A percentile compares a stretch with the other conserved stretches of the same genome.
phyloP scores from a whole-genome alignment of 2,329 filamentous ascomycete genomes.

The Colletotrichum abscissum region DNA sequence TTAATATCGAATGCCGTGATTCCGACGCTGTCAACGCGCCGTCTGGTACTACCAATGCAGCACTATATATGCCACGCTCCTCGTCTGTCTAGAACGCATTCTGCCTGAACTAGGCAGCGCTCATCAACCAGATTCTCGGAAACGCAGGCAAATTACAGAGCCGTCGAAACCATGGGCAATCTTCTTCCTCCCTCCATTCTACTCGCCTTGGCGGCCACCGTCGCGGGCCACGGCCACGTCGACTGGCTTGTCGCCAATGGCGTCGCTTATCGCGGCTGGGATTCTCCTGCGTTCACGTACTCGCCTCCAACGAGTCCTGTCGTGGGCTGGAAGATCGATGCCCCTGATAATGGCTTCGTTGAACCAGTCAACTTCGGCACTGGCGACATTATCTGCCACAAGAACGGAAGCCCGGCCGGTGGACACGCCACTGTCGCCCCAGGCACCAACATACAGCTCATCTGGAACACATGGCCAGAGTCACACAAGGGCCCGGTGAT shows the following conservation, averaged over 20 bases:
- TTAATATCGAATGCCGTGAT: conserved; percentile 2
- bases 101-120: conserved; percentile 26
- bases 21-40: neutral
- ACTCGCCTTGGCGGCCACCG: conserved; percentile 38
- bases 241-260: conserved; percentile 42
- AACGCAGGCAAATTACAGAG: neutral
- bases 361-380: conserved; percentile 53
- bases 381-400: conserved; percentile 60
- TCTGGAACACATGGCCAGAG: conserved; percentile 75
- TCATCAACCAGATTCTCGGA: conserved; percentile 13
- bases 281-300: conserved; percentile 49
- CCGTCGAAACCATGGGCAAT: conserved; percentile 13
- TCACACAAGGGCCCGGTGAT: conserved; percentile 72
- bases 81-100: conserved; percentile 1
- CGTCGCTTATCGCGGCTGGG: conserved; percentile 52
- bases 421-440: conserved; percentile 62
- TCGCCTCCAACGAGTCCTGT: conserved; percentile 39
- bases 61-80: conserved; percentile 27
- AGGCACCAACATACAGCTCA: conserved; percentile 67
- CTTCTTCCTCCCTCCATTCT: conserved; percentile 31
- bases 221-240: conserved; percentile 47
- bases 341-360: conserved; percentile 57
- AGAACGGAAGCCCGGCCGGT: conserved; percentile 51
- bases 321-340: conserved; percentile 46
- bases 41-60: neutral